phyloP scores from a whole-genome alignment of 1,139 yeast genomes.

The Pneumocystis sp. region DNA sequence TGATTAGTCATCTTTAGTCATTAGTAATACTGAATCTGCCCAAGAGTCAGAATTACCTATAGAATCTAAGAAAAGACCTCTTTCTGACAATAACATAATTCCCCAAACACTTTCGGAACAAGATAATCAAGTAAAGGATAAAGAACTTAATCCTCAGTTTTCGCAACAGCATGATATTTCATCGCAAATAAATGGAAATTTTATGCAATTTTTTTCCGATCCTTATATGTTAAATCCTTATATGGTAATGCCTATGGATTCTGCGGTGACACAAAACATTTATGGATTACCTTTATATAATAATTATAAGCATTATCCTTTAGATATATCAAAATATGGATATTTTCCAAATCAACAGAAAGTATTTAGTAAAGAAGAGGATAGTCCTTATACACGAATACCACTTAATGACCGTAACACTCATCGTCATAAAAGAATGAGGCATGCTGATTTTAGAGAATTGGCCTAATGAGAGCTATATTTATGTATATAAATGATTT shows the following conservation, averaged over 20 bases:
- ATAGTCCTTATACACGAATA: conserved; percentile 17
- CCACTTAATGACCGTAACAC: conserved; percentile 1
- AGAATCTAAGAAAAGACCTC: conserved; percentile 4
- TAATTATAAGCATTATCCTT: conserved; percentile 2
- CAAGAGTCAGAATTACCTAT: neutral
- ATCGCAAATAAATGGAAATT: neutral
- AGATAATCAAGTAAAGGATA: neutral
- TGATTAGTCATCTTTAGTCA: neutral
- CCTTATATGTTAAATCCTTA: conserved; percentile 9
- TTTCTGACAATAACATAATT: conserved; percentile 3
- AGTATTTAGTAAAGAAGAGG: conserved; percentile 15
- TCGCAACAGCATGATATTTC: neutral
- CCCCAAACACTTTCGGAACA: neutral
- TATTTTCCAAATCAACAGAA: conserved; percentile 10
- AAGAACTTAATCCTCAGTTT: conserved; percentile 3
- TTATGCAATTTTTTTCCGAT: neutral
- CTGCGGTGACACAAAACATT: conserved; percentile 14
- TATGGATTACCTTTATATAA: conserved; percentile 3
- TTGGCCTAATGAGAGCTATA: neutral
- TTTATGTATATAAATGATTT: neutral
- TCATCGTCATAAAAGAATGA: neutral
- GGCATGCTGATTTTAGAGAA: neutral
- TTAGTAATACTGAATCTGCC: neutral
- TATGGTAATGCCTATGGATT: conserved; percentile 12
- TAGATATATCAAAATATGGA: conserved; percentile 1